Evolutionary conservation across 139 green algal species (phyloP).

Genomic region (Diplosphaera chodatii): DNA sequence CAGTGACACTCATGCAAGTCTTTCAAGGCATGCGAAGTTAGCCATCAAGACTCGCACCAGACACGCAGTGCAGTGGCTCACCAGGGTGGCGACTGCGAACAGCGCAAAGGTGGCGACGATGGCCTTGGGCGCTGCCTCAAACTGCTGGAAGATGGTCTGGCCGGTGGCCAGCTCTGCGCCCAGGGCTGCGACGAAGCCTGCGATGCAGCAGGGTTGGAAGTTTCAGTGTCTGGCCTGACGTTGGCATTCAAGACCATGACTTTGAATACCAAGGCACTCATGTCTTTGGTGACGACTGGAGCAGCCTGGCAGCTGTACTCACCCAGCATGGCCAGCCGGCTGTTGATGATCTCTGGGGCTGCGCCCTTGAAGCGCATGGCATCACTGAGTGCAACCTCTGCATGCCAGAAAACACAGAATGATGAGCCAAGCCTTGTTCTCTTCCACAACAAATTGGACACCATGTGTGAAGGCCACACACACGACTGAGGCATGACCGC

Average conservation of each 20-base stretch:
- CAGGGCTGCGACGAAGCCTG: constrained; percentile 56
- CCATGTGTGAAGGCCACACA: too few species aligned
- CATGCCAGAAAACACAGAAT: neutral
- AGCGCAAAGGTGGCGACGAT: constrained; percentile 22
- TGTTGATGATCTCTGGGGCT: constrained; percentile 50
- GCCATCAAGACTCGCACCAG: too few species aligned
- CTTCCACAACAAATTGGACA: neutral
- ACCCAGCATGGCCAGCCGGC: neutral
- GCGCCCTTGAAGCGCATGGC: constrained; percentile 1
- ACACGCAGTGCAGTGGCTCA: neutral
- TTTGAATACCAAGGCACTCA: too few species aligned
- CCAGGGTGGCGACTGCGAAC: constrained; percentile 32
- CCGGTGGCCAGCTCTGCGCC: constrained; percentile 44
- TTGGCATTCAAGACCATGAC: too few species aligned
- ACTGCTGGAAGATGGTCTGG: constrained; percentile 43
- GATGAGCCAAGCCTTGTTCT: neutral
- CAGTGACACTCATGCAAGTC: too few species aligned
- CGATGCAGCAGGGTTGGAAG: constrained; percentile 25
- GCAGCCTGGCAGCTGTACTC: too few species aligned
- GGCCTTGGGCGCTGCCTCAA: constrained; percentile 4
- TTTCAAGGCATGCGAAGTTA: too few species aligned
- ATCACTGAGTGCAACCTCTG: neutral
- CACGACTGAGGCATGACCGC: too few species aligned
- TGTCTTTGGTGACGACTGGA: too few species aligned
- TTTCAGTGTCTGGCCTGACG: too few species aligned